Conservation (phyloP, 352 stramenopile genomes). For the Ophiocytium majus region DNA sequence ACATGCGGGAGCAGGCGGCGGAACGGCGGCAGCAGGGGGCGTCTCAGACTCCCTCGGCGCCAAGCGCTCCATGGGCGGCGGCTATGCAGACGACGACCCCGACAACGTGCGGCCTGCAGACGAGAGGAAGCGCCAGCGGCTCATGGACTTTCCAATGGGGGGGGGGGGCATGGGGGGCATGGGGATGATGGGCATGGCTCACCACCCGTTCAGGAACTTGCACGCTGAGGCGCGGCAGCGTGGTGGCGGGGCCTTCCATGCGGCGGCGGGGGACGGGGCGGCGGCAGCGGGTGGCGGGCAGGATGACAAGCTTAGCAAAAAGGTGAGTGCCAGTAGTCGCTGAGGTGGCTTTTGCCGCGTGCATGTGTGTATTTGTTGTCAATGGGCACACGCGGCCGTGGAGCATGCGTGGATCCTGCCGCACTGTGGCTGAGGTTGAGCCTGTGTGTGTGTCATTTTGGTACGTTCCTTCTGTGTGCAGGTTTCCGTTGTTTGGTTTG, state of each 20-base stretch:
- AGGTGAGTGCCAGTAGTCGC: too few species aligned
- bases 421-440: too few species aligned
- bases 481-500: too few species aligned
- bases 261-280: background rate
- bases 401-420: too few species aligned
- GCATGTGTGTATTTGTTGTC: too few species aligned
- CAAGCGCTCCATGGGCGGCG: background rate
- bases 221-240: background rate
- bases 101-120: slow-evolving; percentile 47
- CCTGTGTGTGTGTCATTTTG: too few species aligned
- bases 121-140: slow-evolving; percentile 34
- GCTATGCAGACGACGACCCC: slow-evolving; percentile 22
- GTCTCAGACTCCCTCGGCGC: background rate
- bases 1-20: background rate
- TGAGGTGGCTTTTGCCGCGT: too few species aligned
- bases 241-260: slow-evolving; percentile 19
- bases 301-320: too few species aligned
- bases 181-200: background rate
- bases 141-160: slow-evolving; percentile 25
- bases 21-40: background rate
- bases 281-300: background rate
- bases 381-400: too few species aligned
- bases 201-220: background rate
- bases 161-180: background rate
- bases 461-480: too few species aligned